phyloP scores from a whole-genome alignment of 495 filamentous ascomycete genomes.

The Penicillium antarcticum region DNA sequence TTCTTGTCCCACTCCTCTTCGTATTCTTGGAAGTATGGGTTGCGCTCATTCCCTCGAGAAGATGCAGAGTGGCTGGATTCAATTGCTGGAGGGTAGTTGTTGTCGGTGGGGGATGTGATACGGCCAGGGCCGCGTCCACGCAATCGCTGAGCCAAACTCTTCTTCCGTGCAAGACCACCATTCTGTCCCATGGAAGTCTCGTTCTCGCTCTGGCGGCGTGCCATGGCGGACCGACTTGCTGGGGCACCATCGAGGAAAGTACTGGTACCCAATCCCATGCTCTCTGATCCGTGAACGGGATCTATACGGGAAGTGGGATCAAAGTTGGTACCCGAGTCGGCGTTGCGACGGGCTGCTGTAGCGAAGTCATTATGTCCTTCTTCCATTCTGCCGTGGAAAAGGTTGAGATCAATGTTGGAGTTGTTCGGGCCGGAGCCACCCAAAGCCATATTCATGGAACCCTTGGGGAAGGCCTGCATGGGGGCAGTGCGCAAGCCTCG shows the following conservation, averaged over 20 bases:
- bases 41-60: conserved; percentile 52
- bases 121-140: conserved; percentile 57
- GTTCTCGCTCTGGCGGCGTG: conserved; percentile 66
- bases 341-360: conserved; percentile 32
- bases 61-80: conserved; percentile 31
- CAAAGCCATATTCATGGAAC: conserved; percentile 85
- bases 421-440: conserved; percentile 86
- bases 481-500: conserved; percentile 79
- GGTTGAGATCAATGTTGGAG: conserved; percentile 73
- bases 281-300: conserved; percentile 79
- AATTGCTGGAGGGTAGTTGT: conserved; percentile 18
- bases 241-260: conserved; percentile 96
- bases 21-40: conserved; percentile 88
- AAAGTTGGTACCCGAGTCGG: conserved; percentile 45
- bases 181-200: conserved; percentile 40
- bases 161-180: conserved; percentile 81
- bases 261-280: conserved; percentile 82
- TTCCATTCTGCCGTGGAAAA: conserved; percentile 76
- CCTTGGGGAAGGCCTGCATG: conserved; percentile 94
- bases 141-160: conserved; percentile 86
- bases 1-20: conserved; percentile 70
- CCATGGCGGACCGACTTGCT: conserved; percentile 78
- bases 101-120: conserved; percentile 47
- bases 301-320: conserved; percentile 59
- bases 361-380: conserved; percentile 83